Base-by-base conservation (phyloP, 768 basidiomycete genomes). In the Tulasnella sp. region DNA sequence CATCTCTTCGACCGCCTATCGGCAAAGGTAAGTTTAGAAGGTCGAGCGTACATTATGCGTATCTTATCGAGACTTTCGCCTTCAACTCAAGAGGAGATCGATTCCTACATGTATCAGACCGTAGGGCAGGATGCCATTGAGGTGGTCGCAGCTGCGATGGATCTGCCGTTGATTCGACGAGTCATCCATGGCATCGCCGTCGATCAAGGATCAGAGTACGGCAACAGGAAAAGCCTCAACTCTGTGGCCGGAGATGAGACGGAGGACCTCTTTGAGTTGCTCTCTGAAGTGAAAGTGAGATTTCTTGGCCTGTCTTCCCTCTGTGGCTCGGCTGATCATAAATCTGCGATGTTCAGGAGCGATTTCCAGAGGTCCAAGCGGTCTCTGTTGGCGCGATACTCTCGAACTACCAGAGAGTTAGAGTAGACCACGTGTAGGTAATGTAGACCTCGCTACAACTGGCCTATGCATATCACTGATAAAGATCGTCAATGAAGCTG, bases 61-160 rank as follows among this genome's bases (percentile, higher is more conserved):
- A 8, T 34, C 50, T 5, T 9, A 52, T 27, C 50, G 9, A 25
- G 10, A 5, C 7, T 24, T 29, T n/a, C n/a, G 7, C n/a, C 34
- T 52, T 12, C 7, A 11, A 12, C 62, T 45, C n/a, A 70, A 96
- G 96, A 98, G 76, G 96, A 99, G 75, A 81, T 98, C 66, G 93
- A 99, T 71, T 97, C 93, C 22, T 98, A 92, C 73, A 77, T 99
- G 70, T 99, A 97, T 71, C 96, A 99, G 70, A 97, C 94, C n/a
- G 93, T 99, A 25, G 96, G 93, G 0, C 93, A 97, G 68, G 89
- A 92, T 59, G 90, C 91, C 17, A 84, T 98, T 60, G 82, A 88
- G 50, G 76, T 85, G 52, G 84, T 98, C 57, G 92, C 92, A 21
- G 75, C 76, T 51, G 90, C 94, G 1, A 75, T 98, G 58, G 85